Evolutionary conservation across 768 basidiomycete genomes (phyloP).

Genomic region (Suillus discolor): DNA sequence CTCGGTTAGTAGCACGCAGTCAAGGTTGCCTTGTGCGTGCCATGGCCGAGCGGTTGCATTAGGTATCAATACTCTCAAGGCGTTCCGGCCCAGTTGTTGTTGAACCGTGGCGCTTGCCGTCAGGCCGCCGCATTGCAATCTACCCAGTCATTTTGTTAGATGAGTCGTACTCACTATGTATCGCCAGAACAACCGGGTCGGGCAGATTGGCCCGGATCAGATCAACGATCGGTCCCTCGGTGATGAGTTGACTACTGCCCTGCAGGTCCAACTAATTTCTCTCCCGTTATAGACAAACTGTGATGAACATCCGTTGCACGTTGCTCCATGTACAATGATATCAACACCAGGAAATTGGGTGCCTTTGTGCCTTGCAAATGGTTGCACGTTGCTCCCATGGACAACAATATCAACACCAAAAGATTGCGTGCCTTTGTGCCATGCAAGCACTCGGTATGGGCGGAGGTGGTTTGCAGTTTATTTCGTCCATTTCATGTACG

Average conservation of each 20-base stretch:
- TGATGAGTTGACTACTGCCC: background rate
- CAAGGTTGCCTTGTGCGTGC: background rate
- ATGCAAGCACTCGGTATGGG: too few relatives aligned
- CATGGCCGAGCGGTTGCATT: background rate
- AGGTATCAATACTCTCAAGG: background rate
- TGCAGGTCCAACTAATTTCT: too few relatives aligned
- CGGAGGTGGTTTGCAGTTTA: too few relatives aligned
- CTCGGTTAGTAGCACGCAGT: background rate
- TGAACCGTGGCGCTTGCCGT: background rate
- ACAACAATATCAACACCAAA: too few relatives aligned
- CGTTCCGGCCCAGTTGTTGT: background rate
- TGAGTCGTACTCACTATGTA: background rate
- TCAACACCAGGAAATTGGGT: too few relatives aligned
- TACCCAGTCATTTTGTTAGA: background rate
- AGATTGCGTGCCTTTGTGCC: too few relatives aligned
- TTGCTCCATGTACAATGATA: too few relatives aligned
- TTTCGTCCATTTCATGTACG: too few relatives aligned
- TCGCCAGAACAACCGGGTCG: background rate
- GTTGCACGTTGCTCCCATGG: too few relatives aligned
- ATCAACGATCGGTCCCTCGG: background rate
- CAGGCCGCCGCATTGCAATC: background rate
- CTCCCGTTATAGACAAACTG: background rate
- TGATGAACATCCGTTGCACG: too few relatives aligned
- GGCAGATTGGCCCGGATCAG: background rate
- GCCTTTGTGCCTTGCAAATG: too few relatives aligned